Percentiles rank a stretch among this genome's conserved stretches.
Conservation (phyloP, 495 filamentous ascomycete species). For the Pseudoneurospora amorphoporcata region DNA sequence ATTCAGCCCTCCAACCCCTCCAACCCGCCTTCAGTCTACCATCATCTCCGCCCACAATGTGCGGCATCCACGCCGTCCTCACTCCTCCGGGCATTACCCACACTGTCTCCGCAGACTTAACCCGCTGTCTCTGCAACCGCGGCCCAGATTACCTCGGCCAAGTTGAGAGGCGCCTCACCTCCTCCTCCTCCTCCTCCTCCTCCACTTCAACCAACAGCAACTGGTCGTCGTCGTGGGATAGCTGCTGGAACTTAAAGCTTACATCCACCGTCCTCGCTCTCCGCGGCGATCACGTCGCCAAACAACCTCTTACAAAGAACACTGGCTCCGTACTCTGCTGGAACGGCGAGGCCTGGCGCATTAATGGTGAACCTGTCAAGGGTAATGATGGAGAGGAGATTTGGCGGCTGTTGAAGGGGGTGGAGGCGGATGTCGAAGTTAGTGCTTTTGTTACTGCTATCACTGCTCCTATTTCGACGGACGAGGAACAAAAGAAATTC, state of each 20-base stretch:
- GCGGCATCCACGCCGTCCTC: constrained; percentile 36
- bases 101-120: constrained; percentile 20
- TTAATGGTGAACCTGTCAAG: constrained; percentile 41
- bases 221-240: background rate
- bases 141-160: constrained; percentile 44
- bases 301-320: constrained; percentile 56
- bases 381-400: constrained; percentile 73
- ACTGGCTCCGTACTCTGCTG: constrained; percentile 69
- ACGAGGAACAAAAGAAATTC: constrained; percentile 24
- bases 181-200: background rate
- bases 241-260: constrained; percentile 42
- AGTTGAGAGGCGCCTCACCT: constrained; percentile 16
- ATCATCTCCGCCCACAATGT: constrained; percentile 24
- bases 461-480: background rate
- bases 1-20: background rate
- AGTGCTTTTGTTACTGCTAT: constrained; percentile 13
- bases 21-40: background rate
- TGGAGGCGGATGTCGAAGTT: constrained; percentile 25
- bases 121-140: constrained; percentile 28
- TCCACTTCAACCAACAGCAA: background rate
- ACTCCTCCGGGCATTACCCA: constrained; percentile 13
- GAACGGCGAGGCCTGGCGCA: constrained; percentile 97
- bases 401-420: constrained; percentile 43
- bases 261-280: constrained; percentile 80
- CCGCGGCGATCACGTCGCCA: constrained; percentile 58